phyloP scores from a whole-genome alignment of 2,329 filamentous ascomycete genomes.

The Aspergillus neoniger region DNA sequence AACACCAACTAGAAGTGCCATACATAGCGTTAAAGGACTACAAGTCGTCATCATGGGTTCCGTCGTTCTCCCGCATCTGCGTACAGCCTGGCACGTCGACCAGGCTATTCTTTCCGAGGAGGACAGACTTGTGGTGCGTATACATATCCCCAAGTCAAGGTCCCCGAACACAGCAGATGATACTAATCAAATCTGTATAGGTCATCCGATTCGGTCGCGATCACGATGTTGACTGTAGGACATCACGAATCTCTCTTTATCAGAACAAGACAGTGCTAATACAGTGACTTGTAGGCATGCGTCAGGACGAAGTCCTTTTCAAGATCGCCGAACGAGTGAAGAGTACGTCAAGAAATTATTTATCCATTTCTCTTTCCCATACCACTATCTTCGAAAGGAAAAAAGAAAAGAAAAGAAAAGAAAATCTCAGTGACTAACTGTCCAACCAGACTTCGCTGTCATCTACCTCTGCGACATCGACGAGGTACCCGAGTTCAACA shows the following conservation, averaged over 20 bases:
- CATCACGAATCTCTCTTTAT: background rate
- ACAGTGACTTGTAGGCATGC: slow-evolving; percentile 54
- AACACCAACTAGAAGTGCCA: background rate
- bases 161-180: background rate
- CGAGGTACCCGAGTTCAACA: slow-evolving; percentile 87
- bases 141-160: background rate
- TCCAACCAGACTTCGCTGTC: slow-evolving; percentile 42
- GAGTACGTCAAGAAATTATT: slow-evolving; percentile 46
- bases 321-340: slow-evolving; percentile 91
- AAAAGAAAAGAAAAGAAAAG: too few species aligned
- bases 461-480: slow-evolving; percentile 95
- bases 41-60: slow-evolving; percentile 63
- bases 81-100: slow-evolving; percentile 96
- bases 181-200: slow-evolving; percentile 38
- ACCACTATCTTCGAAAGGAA: too few species aligned
- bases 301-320: slow-evolving; percentile 91
- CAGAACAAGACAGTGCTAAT: slow-evolving; percentile 20
- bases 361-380: background rate
- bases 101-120: slow-evolving; percentile 91
- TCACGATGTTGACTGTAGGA: slow-evolving; percentile 69
- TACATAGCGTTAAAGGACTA: background rate
- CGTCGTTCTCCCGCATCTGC: slow-evolving; percentile 86
- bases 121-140: slow-evolving; percentile 66
- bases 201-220: slow-evolving; percentile 93
- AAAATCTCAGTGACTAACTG: background rate